A percentile compares a stretch with the other conserved stretches of the same genome.
These are phyloP conservation scores for Fusarium albidum DNA, from an alignment of 2,329 filamentous ascomycete genomes.

Conservation along the genomic window DNA sequence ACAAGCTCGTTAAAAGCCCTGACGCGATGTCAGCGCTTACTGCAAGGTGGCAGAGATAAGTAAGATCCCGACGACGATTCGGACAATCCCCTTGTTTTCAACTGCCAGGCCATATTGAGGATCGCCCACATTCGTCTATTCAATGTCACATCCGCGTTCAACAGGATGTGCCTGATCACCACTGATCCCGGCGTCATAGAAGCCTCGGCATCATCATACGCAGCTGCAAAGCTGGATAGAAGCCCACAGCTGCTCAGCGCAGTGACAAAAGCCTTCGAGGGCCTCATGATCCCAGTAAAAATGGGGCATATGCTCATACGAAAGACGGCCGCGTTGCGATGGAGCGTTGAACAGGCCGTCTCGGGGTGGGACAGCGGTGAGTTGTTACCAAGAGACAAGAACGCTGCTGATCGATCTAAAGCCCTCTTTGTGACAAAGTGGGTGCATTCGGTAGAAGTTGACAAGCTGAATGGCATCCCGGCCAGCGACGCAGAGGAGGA, in stretches of 20 bases:
- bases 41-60: background rate
- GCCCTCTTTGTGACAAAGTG: constrained; percentile 22
- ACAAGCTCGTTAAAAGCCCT: constrained; percentile 2
- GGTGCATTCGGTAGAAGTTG: constrained; percentile 22
- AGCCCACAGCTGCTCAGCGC: constrained; percentile 8
- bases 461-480: background rate
- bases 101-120: constrained; percentile 16
- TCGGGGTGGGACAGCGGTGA: constrained; percentile 24
- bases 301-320: constrained; percentile 20
- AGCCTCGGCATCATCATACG: constrained; percentile 3
- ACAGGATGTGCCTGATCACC: constrained; percentile 3
- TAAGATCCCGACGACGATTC: background rate
- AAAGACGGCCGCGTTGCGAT: constrained; percentile 26
- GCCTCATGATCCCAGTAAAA: constrained; percentile 12
- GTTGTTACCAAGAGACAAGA: background rate
- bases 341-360: constrained; percentile 25
- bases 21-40: constrained; percentile 2
- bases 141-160: background rate
- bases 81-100: constrained; percentile 8
- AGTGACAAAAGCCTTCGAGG: constrained; percentile 14
- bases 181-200: constrained; percentile 1
- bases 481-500: background rate
- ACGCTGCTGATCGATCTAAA: background rate
- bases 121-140: constrained; percentile 20
- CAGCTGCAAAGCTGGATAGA: background rate